Evolutionary conservation across 23 red algal genomes (phyloP).

Genomic region (Gracilaria domingensis): DNA sequence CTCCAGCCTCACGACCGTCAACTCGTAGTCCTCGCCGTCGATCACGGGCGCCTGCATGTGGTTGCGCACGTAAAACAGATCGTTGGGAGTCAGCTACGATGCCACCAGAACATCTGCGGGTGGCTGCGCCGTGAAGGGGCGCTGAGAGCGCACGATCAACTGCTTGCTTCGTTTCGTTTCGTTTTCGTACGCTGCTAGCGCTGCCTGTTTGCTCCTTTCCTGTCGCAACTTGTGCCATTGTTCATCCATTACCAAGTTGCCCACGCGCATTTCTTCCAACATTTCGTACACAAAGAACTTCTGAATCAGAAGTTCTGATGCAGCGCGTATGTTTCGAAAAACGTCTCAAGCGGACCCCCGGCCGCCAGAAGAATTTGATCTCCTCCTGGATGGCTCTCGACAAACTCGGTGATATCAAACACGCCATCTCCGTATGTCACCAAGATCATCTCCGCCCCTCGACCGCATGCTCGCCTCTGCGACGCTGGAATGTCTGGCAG

Average conservation of each 20-base stretch:
- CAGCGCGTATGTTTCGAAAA: conserved; percentile 69
- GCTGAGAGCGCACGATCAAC: conserved; percentile 63
- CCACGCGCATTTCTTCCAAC: conserved; percentile 81
- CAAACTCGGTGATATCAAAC: conserved; percentile 84
- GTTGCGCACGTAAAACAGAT: conserved; percentile 90
- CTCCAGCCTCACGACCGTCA: conserved; percentile 33
- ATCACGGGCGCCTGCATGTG: conserved; percentile 88
- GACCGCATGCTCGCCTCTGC: background rate
- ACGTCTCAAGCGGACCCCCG: conserved; percentile 62
- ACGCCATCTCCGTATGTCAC: conserved; percentile 73
- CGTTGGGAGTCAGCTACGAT: conserved; percentile 72
- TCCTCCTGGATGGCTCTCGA: conserved; percentile 75
- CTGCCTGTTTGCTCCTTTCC: background rate
- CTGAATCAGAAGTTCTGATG: too few species aligned
- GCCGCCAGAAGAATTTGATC: conserved; percentile 70
- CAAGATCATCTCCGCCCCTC: background rate
- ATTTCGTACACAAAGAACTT: conserved; percentile 74
- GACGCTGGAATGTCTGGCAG: background rate
- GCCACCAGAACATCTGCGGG: conserved; percentile 50
- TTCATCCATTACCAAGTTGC: conserved; percentile 64
- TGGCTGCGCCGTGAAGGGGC: conserved; percentile 93
- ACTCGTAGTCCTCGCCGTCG: conserved; percentile 32
- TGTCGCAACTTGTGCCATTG: background rate
- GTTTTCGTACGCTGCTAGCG: conserved; percentile 52
- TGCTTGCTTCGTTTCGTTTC: conserved; percentile 51